Evolutionary conservation across 495 filamentous ascomycete species (phyloP), one percentile per base, ranked within the genome.

Genomic region (Aspergillus conjunctus): DNA sequence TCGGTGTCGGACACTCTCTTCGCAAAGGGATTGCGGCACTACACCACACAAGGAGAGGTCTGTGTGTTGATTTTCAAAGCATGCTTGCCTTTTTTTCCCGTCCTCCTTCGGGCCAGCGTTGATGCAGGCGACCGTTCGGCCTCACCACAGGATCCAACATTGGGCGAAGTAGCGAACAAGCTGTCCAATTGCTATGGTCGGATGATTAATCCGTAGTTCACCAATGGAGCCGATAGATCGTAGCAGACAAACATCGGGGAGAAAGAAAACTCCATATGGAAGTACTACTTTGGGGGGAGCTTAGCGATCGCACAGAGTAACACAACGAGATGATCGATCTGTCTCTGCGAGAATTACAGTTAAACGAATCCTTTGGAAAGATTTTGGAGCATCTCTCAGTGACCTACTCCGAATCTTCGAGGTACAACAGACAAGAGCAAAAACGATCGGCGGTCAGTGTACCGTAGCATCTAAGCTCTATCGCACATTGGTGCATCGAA

Each of bases 381-480:
- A 43, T 14, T 17, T 43, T 17, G 17, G 39, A 20, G 26, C 26
- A 26, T 2, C 5, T 26, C 17, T 26, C 22, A 37, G 22, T 34
- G 15, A 46, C 57, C 33, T 45, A 17, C 43, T 22, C 17, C 8
- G 26, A 48, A 54, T 49, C 51, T 54, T 44, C 32, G 12, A 45
- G 39, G 57, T n/a, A 34, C 57, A 34, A 21, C 45, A 45, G 37
- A 20, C 26, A 41, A 54, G 22, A 43, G 37, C 45, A 34, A 51
- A 30, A 51, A 30, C 18, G 61, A 64, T 64, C 62, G 26, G 62
- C 62, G 62, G 62, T 64, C 56, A 64, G 46, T 39, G 46, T 54
- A 41, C 52, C 59, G 26, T 54, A 32, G 18, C 17, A 18, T 34
- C 56, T 45, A 56, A 59, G 48, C 52, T 46, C 32, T 59, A 52